phyloP scores from a whole-genome alignment of 83 land plant genomes.

The Diphasiastrum complanatum region DNA sequence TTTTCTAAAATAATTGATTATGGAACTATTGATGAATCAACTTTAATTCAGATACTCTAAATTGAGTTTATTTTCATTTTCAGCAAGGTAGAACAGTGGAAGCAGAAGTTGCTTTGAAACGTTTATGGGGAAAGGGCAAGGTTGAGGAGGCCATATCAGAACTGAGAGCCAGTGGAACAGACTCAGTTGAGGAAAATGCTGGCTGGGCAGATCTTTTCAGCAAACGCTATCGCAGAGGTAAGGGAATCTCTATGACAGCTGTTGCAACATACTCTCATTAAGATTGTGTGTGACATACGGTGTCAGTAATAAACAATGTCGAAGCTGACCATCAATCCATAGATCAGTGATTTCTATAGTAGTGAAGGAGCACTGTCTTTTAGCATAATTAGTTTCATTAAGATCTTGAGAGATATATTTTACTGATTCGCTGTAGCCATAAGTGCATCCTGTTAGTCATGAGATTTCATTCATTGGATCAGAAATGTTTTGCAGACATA shows the following conservation, averaged over 20 bases:
- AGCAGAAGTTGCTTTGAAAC: slow-evolving; percentile 4
- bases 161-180: slow-evolving; percentile 6
- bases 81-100: slow-evolving; percentile 6
- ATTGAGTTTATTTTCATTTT: not conserved
- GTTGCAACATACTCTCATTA: not conserved
- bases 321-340: too few species aligned
- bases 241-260: not conserved
- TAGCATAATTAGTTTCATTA: too few species aligned
- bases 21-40: not conserved
- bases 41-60: not conserved
- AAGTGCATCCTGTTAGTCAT: too few species aligned
- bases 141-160: slow-evolving; percentile 30
- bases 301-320: not conserved
- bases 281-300: not conserved
- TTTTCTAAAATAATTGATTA: not conserved
- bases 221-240: slow-evolving; percentile 13
- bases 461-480: too few species aligned
- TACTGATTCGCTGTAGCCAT: too few species aligned
- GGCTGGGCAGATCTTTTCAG: slow-evolving; percentile 9
- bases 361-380: too few species aligned
- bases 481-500: too few species aligned
- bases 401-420: too few species aligned
- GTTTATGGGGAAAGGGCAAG: slow-evolving; percentile 33
- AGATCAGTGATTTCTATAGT: too few species aligned
- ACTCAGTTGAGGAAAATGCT: slow-evolving; percentile 2